Conservation (phyloP, 225 moss, liverwort and hornwort species). For the Straminergon stramineum region DNA sequence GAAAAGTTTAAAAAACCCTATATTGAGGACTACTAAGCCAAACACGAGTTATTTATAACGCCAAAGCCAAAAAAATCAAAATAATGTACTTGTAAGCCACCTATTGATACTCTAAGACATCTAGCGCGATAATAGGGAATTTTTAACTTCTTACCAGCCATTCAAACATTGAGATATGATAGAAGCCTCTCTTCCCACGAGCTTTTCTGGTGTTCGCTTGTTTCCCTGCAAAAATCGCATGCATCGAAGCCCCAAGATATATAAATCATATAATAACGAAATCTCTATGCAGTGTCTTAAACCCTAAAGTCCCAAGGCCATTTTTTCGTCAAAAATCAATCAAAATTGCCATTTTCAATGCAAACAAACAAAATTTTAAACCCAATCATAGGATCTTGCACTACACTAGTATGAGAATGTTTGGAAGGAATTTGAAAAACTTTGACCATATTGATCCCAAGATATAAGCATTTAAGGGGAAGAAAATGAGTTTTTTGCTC, state of each 20-base stretch:
- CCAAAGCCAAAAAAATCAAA: background rate
- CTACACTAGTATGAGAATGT: background rate
- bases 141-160: constrained; percentile 54
- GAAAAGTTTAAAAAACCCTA: background rate
- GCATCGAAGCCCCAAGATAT: background rate
- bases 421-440: background rate
- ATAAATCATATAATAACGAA: background rate
- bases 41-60: background rate
- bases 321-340: background rate
- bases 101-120: background rate
- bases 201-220: constrained; percentile 86
- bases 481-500: background rate
- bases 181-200: constrained; percentile 77
- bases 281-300: background rate
- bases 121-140: background rate
- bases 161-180: constrained; percentile 82
- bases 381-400: background rate
- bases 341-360: background rate
- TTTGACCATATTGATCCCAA: background rate
- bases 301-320: background rate
- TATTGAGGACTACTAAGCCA: background rate
- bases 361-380: background rate
- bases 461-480: background rate
- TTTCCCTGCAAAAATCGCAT: constrained; percentile 47
- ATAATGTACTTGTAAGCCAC: background rate